Evolutionary conservation across 1,284 basidiomycete genomes (phyloP).

Genomic region (Papiliotrema flavescens): DNA sequence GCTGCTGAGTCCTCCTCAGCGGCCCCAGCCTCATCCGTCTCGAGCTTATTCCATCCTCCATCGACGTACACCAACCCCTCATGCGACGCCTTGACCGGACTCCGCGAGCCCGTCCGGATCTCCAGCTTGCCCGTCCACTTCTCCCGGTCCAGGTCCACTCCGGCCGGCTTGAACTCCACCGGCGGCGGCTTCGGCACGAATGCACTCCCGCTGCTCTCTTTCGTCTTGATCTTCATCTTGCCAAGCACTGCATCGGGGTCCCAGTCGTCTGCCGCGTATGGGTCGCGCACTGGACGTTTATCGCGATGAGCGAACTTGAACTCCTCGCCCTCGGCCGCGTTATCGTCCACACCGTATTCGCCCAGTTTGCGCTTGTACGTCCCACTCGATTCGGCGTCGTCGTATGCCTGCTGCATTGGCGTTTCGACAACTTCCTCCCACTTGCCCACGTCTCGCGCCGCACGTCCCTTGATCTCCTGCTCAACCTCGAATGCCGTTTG

Average conservation of each 20-base stretch:
- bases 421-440: conserved; percentile 70
- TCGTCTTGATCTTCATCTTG: conserved; percentile 34
- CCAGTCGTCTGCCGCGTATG: conserved; percentile 44
- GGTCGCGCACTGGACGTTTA: conserved; percentile 28
- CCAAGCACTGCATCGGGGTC: conserved; percentile 28
- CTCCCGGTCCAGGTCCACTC: conserved; percentile 17
- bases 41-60: conserved; percentile 22
- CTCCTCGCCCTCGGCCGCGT: conserved; percentile 28
- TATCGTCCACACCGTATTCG: conserved; percentile 18
- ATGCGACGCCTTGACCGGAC: conserved; percentile 1
- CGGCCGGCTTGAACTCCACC: conserved; percentile 10
- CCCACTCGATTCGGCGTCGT: conserved; percentile 18
- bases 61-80: conserved; percentile 15
- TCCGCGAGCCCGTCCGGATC: conserved; percentile 6
- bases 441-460: conserved; percentile 68
- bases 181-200: not conserved
- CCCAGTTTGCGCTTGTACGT: conserved; percentile 14
- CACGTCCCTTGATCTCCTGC: conserved; percentile 60
- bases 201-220: conserved; percentile 9
- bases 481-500: conserved; percentile 52
- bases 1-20: not conserved
- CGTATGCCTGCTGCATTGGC: conserved; percentile 16
- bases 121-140: conserved; percentile 24
- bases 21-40: not conserved
- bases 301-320: conserved; percentile 29